Evolutionary conservation across 2,329 filamentous ascomycete genomes (phyloP).

Genomic region (Phaeosphaeriaceae sp.): DNA sequence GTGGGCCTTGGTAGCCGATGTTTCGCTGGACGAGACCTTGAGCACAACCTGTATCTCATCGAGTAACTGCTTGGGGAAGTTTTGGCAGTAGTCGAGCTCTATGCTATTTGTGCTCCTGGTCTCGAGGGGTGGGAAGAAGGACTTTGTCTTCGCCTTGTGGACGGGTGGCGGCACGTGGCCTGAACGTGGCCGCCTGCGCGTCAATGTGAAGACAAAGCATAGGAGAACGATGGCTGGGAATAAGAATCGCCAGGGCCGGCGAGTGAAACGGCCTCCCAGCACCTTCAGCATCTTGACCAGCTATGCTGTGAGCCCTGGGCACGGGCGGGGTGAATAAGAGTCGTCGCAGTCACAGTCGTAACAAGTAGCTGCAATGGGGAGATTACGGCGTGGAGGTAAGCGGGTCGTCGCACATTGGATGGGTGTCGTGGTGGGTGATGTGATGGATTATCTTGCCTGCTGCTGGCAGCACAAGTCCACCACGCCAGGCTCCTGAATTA

Average conservation of each 20-base stretch:
- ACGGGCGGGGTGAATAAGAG: constrained; percentile 4
- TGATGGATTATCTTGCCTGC: constrained; percentile 4
- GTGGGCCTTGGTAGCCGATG: constrained; percentile 53
- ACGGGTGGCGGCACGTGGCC: constrained; percentile 18
- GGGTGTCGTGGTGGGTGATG: constrained; percentile 6
- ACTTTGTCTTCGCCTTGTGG: constrained; percentile 41
- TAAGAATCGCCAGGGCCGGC: constrained; percentile 41
- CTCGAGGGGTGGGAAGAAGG: constrained; percentile 46
- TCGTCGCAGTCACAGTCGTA: constrained; percentile 1
- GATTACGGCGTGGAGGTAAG: background rate
- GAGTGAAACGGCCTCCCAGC: constrained; percentile 32
- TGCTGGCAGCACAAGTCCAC: constrained; percentile 13
- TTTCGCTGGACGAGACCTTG: constrained; percentile 58
- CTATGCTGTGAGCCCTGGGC: constrained; percentile 9
- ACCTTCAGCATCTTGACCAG: constrained; percentile 31
- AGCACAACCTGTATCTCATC: constrained; percentile 55
- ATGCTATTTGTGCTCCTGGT: constrained; percentile 34
- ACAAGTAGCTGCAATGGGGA: constrained; percentile 1
- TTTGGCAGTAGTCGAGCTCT: constrained; percentile 48
- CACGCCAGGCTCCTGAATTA: constrained; percentile 15
- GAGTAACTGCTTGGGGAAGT: constrained; percentile 51
- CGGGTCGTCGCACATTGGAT: constrained; percentile 20
- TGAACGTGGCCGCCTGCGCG: constrained; percentile 22
- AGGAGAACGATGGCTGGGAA: constrained; percentile 40
- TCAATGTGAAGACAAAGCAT: constrained; percentile 40